A percentile compares a stretch with the other conserved stretches of the same genome.
Conservation (phyloP, 768 basidiomycete species). For the Symmetrospora coprosmae region DNA sequence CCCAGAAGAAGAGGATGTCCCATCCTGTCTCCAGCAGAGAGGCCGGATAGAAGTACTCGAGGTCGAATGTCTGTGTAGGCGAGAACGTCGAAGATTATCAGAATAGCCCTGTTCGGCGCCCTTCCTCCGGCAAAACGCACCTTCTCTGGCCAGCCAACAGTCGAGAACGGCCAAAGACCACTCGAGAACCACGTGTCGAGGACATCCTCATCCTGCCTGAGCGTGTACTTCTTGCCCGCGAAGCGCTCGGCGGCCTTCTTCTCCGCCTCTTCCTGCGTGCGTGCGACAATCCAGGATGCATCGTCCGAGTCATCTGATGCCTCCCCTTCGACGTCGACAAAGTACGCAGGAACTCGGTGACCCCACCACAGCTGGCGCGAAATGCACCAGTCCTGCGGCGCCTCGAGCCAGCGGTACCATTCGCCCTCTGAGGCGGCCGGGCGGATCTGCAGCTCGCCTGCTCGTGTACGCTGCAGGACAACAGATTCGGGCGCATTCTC, state of each 20-base stretch:
- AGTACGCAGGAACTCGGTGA: constrained; percentile 87
- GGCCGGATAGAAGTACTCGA: constrained; percentile 70
- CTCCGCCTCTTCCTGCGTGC: constrained; percentile 60
- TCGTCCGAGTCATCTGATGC: constrained; percentile 55
- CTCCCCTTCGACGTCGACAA: constrained; percentile 66
- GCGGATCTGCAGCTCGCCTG: constrained; percentile 67
- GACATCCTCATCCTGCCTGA: constrained; percentile 92
- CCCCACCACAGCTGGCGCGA: constrained; percentile 99
- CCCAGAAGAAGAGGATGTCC: constrained; percentile 99
- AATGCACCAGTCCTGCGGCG: constrained; percentile 97
- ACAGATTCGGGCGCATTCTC: background rate
- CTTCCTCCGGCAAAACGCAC: constrained; percentile 41
- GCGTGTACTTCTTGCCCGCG: constrained; percentile 53
- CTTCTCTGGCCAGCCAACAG: constrained; percentile 93
- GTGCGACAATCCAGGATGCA: constrained; percentile 81
- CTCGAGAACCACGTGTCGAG: constrained; percentile 99
- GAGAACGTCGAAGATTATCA: background rate
- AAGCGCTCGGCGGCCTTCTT: constrained; percentile 53
- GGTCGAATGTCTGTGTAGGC: constrained; percentile 52
- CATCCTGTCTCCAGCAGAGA: constrained; percentile 92
- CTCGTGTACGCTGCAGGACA: constrained; percentile 56
- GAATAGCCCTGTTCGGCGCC: too few species aligned
- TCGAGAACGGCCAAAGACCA: constrained; percentile 92
- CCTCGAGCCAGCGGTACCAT: constrained; percentile 91
- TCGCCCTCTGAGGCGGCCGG: constrained; percentile 81